Evolutionary conservation across 441 rosid genomes (phyloP).

Genomic region (Bocquillonia castaneifolia): DNA sequence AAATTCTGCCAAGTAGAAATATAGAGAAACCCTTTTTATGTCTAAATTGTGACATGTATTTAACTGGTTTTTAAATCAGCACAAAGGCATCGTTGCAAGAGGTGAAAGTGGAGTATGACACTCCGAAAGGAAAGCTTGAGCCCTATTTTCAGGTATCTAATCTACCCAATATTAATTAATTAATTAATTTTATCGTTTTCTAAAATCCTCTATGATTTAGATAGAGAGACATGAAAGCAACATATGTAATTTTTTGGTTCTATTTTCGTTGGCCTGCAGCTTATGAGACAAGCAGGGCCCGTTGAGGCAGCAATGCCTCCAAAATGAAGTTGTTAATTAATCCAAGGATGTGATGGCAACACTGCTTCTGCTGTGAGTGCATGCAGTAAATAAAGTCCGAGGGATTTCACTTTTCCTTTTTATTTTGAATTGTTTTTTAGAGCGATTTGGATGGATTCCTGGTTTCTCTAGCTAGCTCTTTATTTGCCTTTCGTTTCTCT

Average conservation of each 20-base stretch:
- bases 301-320: neutral
- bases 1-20: too few species aligned
- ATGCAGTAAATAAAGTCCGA: too few species aligned
- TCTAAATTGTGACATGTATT: neutral
- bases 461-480: too few species aligned
- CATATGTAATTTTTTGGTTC: neutral
- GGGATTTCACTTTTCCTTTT: too few species aligned
- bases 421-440: too few species aligned
- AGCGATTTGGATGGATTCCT: too few species aligned
- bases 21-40: neutral
- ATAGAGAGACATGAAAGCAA: too few species aligned
- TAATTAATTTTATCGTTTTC: neutral
- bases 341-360: too few species aligned
- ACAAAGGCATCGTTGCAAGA: slow-evolving; percentile 13
- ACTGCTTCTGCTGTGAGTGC: too few species aligned
- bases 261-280: neutral
- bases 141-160: slow-evolving; percentile 29
- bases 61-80: slow-evolving; percentile 12
- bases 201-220: too few species aligned
- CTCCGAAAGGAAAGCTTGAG: slow-evolving; percentile 24
- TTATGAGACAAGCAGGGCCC: neutral
- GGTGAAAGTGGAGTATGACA: slow-evolving; percentile 20
- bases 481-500: too few species aligned
- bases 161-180: too few species aligned
- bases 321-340: neutral